Conservation (phyloP, 2,329 filamentous ascomycete genomes). For the Diaporthe longicolla region DNA sequence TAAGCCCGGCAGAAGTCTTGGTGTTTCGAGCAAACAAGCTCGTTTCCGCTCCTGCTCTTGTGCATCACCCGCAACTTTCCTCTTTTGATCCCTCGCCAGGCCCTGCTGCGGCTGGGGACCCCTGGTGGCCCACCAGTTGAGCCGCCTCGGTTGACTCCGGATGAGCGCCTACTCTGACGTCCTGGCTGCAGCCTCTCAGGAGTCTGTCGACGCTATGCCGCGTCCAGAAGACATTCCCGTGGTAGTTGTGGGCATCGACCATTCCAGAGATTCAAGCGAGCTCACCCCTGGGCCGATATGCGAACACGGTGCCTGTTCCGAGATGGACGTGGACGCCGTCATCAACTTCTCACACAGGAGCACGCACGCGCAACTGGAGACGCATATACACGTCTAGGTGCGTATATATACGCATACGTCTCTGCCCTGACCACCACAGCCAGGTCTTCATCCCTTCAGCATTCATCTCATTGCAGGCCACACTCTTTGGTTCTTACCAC, state of each 20-base stretch:
- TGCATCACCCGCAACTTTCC: constrained; percentile 22
- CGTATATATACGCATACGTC: constrained; percentile 2
- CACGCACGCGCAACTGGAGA: not conserved
- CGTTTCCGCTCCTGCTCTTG: constrained; percentile 5
- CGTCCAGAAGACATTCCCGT: constrained; percentile 18
- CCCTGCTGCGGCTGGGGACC: not conserved
- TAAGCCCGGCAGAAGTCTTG: constrained; percentile 23
- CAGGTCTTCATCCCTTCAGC: constrained; percentile 23
- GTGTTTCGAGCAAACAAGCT: constrained; percentile 37
- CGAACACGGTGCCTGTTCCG: constrained; percentile 3
- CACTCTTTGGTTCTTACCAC: constrained; percentile 36
- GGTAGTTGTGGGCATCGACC: constrained; percentile 13
- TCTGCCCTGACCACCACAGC: not conserved
- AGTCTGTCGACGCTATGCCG: constrained; percentile 23
- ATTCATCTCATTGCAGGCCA: constrained; percentile 36
- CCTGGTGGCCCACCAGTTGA: constrained; percentile 6
- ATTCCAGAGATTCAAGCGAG: constrained; percentile 24
- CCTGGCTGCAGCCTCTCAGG: constrained; percentile 16
- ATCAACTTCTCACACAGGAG: not conserved
- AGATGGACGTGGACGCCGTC: constrained; percentile 1
- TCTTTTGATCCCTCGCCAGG: not conserved
- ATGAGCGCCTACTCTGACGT: constrained; percentile 34
- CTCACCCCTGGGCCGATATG: constrained; percentile 5
- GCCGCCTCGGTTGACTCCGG: constrained; percentile 30
- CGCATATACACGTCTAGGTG: not conserved